Conservation (phyloP, 192 early-diverging fungal genomes). For the Coemansia sp. region DNA sequence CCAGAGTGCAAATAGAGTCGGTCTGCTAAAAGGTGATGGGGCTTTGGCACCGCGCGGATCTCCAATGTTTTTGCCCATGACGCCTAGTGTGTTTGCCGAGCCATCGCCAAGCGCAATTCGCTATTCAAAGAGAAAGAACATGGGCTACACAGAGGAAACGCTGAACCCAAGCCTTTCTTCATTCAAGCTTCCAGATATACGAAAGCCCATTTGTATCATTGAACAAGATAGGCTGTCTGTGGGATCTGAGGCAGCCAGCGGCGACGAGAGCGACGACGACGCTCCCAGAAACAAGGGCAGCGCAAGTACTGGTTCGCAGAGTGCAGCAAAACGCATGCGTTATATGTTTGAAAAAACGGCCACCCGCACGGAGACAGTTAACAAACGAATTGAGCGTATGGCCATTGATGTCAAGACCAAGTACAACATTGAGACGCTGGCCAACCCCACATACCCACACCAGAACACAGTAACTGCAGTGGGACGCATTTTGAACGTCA, state of each 20-base stretch:
- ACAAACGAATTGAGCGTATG: conserved; percentile 53
- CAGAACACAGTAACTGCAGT: conserved; percentile 67
- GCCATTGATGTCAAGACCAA: conserved; percentile 41
- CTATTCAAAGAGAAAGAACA: conserved; percentile 40
- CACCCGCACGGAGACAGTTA: conserved; percentile 38
- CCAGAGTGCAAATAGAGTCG: conserved; percentile 37
- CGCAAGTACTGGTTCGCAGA: neutral
- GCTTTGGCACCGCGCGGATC: conserved; percentile 12
- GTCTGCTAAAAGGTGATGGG: conserved; percentile 28
- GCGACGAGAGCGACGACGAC: conserved; percentile 28
- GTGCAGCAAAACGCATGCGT: conserved; percentile 35
- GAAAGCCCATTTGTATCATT: conserved; percentile 5
- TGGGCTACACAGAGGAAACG: conserved; percentile 35
- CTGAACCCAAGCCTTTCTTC: conserved; percentile 34
- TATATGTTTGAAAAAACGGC: conserved; percentile 55
- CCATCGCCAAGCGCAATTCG: conserved; percentile 49
- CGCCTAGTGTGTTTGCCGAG: conserved; percentile 52
- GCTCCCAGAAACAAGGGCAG: neutral
- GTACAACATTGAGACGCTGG: conserved; percentile 51
- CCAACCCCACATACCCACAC: conserved; percentile 52
- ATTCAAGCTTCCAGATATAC: conserved; percentile 14
- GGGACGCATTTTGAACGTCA: conserved; percentile 77
- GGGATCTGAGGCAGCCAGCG: conserved; percentile 7
- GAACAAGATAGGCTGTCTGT: conserved; percentile 11
- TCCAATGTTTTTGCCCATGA: conserved; percentile 30